These are phyloP conservation scores for Sequoia sempervirens DNA, from an alignment of 75 land plant species.

Conservation along the genomic window DNA sequence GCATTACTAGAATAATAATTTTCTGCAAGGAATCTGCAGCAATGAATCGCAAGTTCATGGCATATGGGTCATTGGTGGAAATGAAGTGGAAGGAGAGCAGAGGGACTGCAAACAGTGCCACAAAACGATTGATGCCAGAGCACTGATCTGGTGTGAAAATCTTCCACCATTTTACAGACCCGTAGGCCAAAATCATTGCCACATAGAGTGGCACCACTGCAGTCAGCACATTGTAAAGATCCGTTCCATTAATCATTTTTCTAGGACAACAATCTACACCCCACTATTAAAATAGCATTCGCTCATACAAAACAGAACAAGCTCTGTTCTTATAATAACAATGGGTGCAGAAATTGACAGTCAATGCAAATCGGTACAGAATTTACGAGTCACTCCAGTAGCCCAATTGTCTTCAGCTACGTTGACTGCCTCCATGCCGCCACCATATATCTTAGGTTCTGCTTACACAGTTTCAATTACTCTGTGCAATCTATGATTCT, in stretches of 20 bases:
- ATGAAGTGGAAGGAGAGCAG: conserved; percentile 95
- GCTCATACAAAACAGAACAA: background rate
- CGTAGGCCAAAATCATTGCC: conserved; percentile 94
- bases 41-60: conserved; percentile 81
- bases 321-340: background rate
- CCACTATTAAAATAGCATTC: background rate
- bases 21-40: conserved; percentile 85
- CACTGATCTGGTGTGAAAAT: conserved; percentile 86
- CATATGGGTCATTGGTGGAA: conserved; percentile 81
- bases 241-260: conserved; percentile 63
- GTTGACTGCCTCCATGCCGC: background rate
- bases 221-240: conserved; percentile 81
- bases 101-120: conserved; percentile 93
- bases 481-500: background rate
- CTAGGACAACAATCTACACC: background rate
- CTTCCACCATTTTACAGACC: conserved; percentile 93
- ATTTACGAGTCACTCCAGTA: background rate
- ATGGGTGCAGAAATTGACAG: background rate
- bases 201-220: conserved; percentile 95
- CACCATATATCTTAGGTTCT: background rate
- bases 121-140: conserved; percentile 94
- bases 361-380: background rate
- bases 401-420: background rate
- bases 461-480: background rate
- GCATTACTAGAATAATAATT: conserved; percentile 39